A percentile compares a stretch with the other conserved stretches of the same genome.
Evolutionary conservation across 2,329 filamentous ascomycete species (phyloP).

Genomic region (Stagonosporopsis chrysanthemi): DNA sequence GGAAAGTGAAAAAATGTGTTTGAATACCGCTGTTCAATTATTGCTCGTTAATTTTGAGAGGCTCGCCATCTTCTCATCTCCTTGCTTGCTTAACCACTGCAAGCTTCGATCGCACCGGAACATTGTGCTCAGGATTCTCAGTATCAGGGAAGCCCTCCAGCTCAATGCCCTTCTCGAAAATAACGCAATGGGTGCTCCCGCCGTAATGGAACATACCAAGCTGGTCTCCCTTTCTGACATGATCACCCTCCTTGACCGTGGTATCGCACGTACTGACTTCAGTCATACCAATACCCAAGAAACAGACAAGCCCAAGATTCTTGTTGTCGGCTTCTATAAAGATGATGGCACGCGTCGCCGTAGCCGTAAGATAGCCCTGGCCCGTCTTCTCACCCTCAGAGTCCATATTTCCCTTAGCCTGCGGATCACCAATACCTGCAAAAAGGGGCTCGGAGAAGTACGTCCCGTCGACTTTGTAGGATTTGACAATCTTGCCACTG

Average conservation of each 20-base stretch:
- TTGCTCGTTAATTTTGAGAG: neutral
- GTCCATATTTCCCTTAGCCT: too few species aligned
- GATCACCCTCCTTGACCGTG: conserved; percentile 70
- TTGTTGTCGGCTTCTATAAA: conserved; percentile 52
- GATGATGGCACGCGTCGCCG: too few species aligned
- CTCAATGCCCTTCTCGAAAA: conserved; percentile 68
- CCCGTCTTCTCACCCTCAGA: too few species aligned
- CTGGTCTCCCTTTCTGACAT: conserved; percentile 73
- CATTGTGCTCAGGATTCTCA: conserved; percentile 41
- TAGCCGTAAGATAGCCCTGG: too few species aligned
- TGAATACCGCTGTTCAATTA: neutral
- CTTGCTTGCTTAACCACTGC: conserved; percentile 40
- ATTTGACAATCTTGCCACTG: too few species aligned
- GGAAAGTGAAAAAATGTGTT: neutral
- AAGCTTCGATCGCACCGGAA: conserved; percentile 49
- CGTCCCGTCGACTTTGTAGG: too few species aligned
- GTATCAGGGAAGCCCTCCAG: conserved; percentile 41
- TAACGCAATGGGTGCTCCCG: conserved; percentile 72
- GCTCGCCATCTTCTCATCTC: neutral
- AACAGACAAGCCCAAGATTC: conserved; percentile 72
- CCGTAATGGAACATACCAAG: conserved; percentile 83
- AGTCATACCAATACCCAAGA: conserved; percentile 77
- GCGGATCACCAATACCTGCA: too few species aligned
- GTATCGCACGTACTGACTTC: conserved; percentile 79
- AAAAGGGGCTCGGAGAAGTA: too few species aligned